Evolutionary conservation across 2,329 filamentous ascomycete species (phyloP), one percentile per base, ranked within the genome.

Genomic region (Eurotiales sp.): DNA sequence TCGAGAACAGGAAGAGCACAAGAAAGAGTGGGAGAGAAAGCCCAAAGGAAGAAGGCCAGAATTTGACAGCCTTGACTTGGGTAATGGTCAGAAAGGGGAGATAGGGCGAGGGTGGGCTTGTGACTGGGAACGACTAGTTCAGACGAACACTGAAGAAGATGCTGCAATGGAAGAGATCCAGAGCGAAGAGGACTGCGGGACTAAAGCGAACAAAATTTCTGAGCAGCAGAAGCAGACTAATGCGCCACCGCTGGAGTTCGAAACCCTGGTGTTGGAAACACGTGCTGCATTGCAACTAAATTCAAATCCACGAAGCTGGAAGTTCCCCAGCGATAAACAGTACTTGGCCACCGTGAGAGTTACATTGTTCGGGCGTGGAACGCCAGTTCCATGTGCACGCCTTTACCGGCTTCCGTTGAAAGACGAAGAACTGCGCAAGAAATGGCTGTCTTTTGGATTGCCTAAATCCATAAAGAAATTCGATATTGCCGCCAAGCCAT

Each of bases 31-130:
- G 90, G 82, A 85, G 46, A 80, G 81, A 47, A 82, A 84, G 44
- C 91, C 93, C 0, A 93, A 88, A 67, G 87, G 88, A 19, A 95
- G 93, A 69, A 80, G 90, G 48, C 73, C 83, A 1, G 85, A 85
- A 52, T 97, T 86, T 81, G 78, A 83, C 15, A 84, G 81, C 4
- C 73, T 97, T 10, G 80, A 90, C 58, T 73, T 96, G 8, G 88
- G 89, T 0, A 78, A 80, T 34, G 85, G 81, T 1, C 81, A 82
- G 47, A 91, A 84, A 62, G 92, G 92, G 1, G 93, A 97, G 66
- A 63, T 95, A 27, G 93, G 93, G 1, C 72, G 81, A 47, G 90
- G 90, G 0, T 89, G 88, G 79, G 82, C 83, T 8, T 96, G 88
- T 69, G 89, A 95, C 63, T 96, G 90, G 79, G 85, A 90, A 61